Evolutionary conservation across 139 green algal species (phyloP).

Genomic region (Asterochloris sp.): DNA sequence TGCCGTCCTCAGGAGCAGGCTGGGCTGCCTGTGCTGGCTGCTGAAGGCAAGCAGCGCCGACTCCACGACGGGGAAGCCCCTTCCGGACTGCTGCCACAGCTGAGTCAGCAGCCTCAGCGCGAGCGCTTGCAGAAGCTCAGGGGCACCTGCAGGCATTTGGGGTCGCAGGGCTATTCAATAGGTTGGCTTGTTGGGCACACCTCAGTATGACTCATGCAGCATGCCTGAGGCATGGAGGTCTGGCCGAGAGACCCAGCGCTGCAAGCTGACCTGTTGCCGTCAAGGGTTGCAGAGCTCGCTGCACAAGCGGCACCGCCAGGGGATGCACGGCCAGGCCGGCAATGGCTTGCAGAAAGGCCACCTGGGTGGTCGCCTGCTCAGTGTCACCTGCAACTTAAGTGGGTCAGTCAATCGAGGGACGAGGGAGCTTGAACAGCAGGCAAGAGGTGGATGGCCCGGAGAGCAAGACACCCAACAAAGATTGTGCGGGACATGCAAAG

Average conservation of each 20-base stretch:
- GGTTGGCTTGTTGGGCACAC: neutral
- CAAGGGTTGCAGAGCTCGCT: slow-evolving; percentile 1
- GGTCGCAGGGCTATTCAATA: neutral
- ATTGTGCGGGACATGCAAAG: neutral
- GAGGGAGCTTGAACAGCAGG: no score
- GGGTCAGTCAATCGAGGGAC: no score
- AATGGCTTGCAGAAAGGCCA: slow-evolving; percentile 8
- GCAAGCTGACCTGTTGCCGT: neutral
- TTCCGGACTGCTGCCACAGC: neutral
- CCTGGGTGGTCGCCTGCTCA: slow-evolving; percentile 2
- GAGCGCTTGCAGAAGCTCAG: neutral
- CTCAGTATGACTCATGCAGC: neutral
- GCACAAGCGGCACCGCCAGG: slow-evolving; percentile 11
- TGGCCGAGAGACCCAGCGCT: neutral
- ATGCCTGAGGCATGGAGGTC: neutral
- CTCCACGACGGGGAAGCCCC: neutral
- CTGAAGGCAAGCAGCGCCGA: neutral
- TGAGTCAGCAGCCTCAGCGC: slow-evolving; percentile 4
- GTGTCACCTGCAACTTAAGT: neutral
- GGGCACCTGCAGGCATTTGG: neutral
- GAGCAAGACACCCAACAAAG: no score
- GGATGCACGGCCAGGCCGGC: slow-evolving; percentile 14
- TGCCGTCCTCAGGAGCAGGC: neutral
- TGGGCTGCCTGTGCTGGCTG: neutral
- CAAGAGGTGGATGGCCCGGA: no score